Base-by-base conservation (phyloP, 768 basidiomycete genomes). In the Psilocybe sp. region DNA sequence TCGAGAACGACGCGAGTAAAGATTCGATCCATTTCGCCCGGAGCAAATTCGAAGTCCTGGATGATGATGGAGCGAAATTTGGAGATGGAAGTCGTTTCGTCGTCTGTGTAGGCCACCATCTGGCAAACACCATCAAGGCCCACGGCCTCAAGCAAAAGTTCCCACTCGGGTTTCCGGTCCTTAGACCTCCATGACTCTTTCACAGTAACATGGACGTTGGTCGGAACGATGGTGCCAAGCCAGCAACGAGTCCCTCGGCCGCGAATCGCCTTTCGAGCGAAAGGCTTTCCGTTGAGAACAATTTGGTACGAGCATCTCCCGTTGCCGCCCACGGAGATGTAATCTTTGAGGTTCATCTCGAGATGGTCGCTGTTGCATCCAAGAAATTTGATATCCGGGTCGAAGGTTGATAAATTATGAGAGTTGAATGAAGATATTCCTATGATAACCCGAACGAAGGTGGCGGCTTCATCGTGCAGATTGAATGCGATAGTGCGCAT, bases 141-240 rank as follows among this genome's bases (percentile, higher is more conserved):
- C 12, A 36, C 35, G 3, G 50, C 14, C 8, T 43, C 36, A 20
- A 50, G 31, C 20, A 63, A 39, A 20, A 54, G 43, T 1, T 36
- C 34, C 2, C 40, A 47, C 31, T 62, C 60, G 13, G 18, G 18
- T 2, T 40, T 31, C 11, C 49, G 46, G 2, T 28, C 41, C 1
- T 37, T 50, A 0, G 51, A 40, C 2, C 44, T 34, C 62, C 62
- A 63, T 7, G 47, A 50, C 28, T 63, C 60, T 50, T 63, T 63
- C 40, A 61, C 41, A 20, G 60, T 11, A 8, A 49, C 33, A 2
- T 36, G 62, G 19, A 58, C 58, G 15, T 37, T 47, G 4, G 62
- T 61, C 1, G 55, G 58, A 10, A 53, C 47, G n/a, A n/a, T n/a
- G n/a, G n/a, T n/a, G n/a, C n/a, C n/a, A n/a, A n/a, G n/a, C n/a